Evolutionary conservation across 2,329 filamentous ascomycete genomes (phyloP), one percentile per base, ranked within the genome.

Genomic region (Nemania bipapillata): DNA sequence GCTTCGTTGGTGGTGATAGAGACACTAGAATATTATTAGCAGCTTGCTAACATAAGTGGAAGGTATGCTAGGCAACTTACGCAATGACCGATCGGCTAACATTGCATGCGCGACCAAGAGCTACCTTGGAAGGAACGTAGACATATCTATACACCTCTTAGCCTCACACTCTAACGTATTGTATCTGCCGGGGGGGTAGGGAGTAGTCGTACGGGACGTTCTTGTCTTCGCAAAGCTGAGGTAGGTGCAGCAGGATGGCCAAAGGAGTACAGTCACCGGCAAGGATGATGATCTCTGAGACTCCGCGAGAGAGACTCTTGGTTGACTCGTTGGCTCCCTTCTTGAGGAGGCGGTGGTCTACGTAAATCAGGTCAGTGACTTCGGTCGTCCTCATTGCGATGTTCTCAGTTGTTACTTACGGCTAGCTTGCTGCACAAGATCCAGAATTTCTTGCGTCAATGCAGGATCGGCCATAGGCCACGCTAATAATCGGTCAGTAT

Each of bases 1-100:
- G 91, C 91, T 83, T 97, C 93, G 87, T 97, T 97, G 82, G 91
- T 94, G 74, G 93, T 97, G 83, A 98, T 97, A 77, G 75, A 76
- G 28, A 87, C 90, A 70, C 68, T 70, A 7, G 20, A n/a, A 30
- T 4, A 49, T 11, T 12, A 50, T 70, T 59, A 68, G 62, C 42
- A 26, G 20, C 3, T 11, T 22, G 50, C 11, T 24, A 8, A 20
- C 9, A 17, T 30, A 11, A 8, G 7, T 40, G 40, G 26, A 55
- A 32, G 8, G 17, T 17, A 24, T n/a, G 4, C 8, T 28, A 22
- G n/a, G 1, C 37, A 4, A 69, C 68, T 70, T 89, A 90, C 47
- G 93, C 91, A 76, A 98, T 97, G 70, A 98, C 94, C 64, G 93
- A 87, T 67, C 95, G 88, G 78, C 88, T 91, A 70, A 97, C 95